Evolutionary conservation across 2,329 filamentous ascomycete species (phyloP), one percentile per base, ranked within the genome.

Genomic region (Lachnellula arida): DNA sequence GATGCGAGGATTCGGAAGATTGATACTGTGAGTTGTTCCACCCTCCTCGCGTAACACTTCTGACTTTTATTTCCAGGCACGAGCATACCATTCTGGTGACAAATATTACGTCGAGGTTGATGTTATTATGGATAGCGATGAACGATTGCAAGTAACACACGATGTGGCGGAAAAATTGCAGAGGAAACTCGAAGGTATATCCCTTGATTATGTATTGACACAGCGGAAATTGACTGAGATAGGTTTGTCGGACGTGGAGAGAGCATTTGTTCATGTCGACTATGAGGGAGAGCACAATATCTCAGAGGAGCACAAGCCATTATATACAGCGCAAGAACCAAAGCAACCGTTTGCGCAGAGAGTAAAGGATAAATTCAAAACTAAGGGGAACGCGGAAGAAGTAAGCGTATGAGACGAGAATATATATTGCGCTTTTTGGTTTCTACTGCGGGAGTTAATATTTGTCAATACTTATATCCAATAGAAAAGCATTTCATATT

Each of bases 1-100:
- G 91, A 91, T 46, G 90, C 88, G 63, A 88, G 88, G 12, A 95
- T 97, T 68, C 85, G 84, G 67, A 86, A 90, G 69, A 94, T 95
- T 58, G 90, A 94, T 69, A 90, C 90, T 34, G 75, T 55, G 22
- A 19, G 19, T 19, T 19, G 19, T 19, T 19, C 19, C 19, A 19
- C 19, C 19, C 19, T 19, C 19, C 19, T 19, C 19, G 19, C 19
- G 1, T 2, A 19, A 19, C 19, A 19, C 19, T 19, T 19, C 19
- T 19, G 19, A 19, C 19, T 19, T 19, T 19, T 19, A 19, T 19
- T 19, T 19, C 19, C 19, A 19, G 19, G 19, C 19, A 19, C 86
- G 91, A 63, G 90, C 90, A 2, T 95, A 94, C 69, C 90, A 95
- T 67, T 85, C 86, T 0, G 90, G 90, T 25, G 90, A 94, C 70